Conservation (phyloP, 768 basidiomycete genomes). For the Fomitopsis pulvina region DNA sequence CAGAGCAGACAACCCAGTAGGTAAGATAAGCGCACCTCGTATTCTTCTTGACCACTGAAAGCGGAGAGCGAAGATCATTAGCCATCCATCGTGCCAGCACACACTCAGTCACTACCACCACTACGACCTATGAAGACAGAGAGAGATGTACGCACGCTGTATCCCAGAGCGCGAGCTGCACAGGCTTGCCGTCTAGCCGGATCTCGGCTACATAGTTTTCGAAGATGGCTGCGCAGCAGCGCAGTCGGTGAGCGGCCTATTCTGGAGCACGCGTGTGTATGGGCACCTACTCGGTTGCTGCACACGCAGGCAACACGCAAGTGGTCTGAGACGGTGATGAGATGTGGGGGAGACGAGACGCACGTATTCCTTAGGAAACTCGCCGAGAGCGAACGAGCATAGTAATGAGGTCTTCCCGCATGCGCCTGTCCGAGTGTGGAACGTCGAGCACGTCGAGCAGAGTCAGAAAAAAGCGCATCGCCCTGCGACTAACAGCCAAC, state of each 20-base stretch:
- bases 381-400: conserved; percentile 88
- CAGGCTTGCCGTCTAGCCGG: conserved; percentile 92
- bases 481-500: not conserved
- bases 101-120: not conserved
- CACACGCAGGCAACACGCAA: not conserved
- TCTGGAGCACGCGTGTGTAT: not conserved
- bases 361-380: conserved; percentile 96
- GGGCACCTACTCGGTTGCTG: conserved; percentile 42
- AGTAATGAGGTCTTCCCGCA: conserved; percentile 94
- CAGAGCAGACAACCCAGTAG: not conserved
- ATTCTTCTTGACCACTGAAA: conserved; percentile 93
- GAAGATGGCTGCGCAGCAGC: conserved; percentile 68
- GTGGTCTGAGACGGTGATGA: not conserved
- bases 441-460: not conserved
- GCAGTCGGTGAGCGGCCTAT: not conserved
- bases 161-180: conserved; percentile 97
- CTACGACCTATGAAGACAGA: not conserved
- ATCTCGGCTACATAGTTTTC: conserved; percentile 99
- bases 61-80: not conserved
- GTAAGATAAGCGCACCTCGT: conserved; percentile 56
- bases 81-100: not conserved
- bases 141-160: conserved; percentile 65
- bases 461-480: conserved; percentile 3
- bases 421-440: conserved; percentile 49
- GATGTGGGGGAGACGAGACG: conserved; percentile 25